Evolutionary conservation across 129 eudicot species (phyloP).

Genomic region (Pulicaria dysenterica): DNA sequence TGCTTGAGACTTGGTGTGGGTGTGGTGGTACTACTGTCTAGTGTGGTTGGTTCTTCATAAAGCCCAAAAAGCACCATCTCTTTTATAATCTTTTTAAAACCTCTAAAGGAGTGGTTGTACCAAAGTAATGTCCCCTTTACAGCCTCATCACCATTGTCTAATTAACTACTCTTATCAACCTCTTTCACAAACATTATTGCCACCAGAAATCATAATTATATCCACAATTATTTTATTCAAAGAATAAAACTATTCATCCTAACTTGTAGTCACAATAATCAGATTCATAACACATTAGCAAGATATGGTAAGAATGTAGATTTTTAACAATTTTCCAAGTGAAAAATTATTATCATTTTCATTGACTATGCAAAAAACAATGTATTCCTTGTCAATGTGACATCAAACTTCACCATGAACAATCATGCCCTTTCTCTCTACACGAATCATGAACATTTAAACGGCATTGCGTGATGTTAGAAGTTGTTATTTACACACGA

Average conservation of each 20-base stretch:
- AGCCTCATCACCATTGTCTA: slow-evolving; percentile 27
- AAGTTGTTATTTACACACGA: slow-evolving; percentile 50
- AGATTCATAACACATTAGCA: neutral
- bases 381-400: slow-evolving; percentile 38
- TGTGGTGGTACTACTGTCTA: neutral
- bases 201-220: neutral
- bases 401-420: slow-evolving; percentile 31
- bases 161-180: slow-evolving; percentile 29
- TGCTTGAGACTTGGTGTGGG: slow-evolving; percentile 10
- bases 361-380: slow-evolving; percentile 10
- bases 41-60: slow-evolving; percentile 13
- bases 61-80: slow-evolving; percentile 25
- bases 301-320: neutral
- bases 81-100: slow-evolving; percentile 27
- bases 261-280: neutral
- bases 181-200: slow-evolving; percentile 15
- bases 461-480: slow-evolving; percentile 29
- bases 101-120: slow-evolving; percentile 34
- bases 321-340: neutral
- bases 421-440: slow-evolving; percentile 22
- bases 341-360: neutral
- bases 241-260: neutral
- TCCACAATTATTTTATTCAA: neutral
- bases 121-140: slow-evolving; percentile 33
- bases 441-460: neutral